Evolutionary conservation across 2,329 filamentous ascomycete genomes (phyloP).

Genomic region (Clathrospora elynae): DNA sequence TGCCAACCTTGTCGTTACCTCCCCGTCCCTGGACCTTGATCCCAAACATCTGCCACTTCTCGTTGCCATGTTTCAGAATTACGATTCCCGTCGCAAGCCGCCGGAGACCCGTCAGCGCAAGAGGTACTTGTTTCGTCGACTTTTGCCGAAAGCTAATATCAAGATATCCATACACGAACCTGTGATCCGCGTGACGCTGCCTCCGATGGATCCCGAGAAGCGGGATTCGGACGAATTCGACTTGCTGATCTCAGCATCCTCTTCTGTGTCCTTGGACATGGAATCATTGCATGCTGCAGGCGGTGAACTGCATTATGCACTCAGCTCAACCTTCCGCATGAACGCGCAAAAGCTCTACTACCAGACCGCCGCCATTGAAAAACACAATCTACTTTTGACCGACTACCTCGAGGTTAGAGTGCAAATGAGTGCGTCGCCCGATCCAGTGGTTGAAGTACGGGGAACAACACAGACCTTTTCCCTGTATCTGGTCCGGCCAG

Average conservation of each 20-base stretch:
- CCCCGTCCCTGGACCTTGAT: constrained; percentile 89
- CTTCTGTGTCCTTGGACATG: constrained; percentile 87
- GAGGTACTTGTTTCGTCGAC: constrained; percentile 75
- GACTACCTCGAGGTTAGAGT: constrained; percentile 87
- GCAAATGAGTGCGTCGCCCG: constrained; percentile 81
- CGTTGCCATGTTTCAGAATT: constrained; percentile 71
- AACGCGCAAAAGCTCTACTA: constrained; percentile 92
- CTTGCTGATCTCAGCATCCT: constrained; percentile 91
- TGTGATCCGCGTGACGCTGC: constrained; percentile 85
- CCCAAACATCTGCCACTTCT: constrained; percentile 89
- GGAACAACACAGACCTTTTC: constrained; percentile 86
- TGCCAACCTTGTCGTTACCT: constrained; percentile 94
- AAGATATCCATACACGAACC: constrained; percentile 98
- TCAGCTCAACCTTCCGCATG: constrained; percentile 80
- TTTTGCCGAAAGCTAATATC: constrained; percentile 90
- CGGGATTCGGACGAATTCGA: constrained; percentile 81
- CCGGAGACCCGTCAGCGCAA: constrained; percentile 48
- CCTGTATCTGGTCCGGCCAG: constrained; percentile 84
- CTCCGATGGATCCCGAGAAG: constrained; percentile 67
- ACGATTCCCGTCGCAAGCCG: constrained; percentile 33
- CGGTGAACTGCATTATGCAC: constrained; percentile 82
- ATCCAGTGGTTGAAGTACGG: constrained; percentile 79
- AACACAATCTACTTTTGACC: constrained; percentile 85
- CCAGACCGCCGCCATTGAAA: constrained; percentile 79
- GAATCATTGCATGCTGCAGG: constrained; percentile 93